Conservation (phyloP, 2,329 filamentous ascomycete genomes). For the Pseudogymnoascus sp. region DNA sequence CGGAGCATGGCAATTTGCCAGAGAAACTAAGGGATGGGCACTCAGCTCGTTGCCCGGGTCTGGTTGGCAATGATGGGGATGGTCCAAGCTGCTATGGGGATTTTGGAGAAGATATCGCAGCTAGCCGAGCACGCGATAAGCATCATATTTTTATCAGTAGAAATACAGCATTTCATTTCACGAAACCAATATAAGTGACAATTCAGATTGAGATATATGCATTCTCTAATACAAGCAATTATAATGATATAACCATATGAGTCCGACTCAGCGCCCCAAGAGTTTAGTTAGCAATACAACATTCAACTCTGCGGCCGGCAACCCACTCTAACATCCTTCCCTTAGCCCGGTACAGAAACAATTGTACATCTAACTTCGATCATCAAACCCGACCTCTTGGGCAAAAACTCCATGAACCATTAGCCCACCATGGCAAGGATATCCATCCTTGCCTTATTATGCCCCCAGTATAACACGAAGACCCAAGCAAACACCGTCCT, state of each 20-base stretch:
- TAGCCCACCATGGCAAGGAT: neutral
- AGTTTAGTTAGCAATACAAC: neutral
- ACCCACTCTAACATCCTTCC: neutral
- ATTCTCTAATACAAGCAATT: conserved; percentile 2
- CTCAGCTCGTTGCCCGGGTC: neutral
- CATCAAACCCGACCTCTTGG: neutral
- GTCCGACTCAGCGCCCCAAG: neutral
- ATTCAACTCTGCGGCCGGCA: neutral
- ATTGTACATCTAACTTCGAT: conserved; percentile 3
- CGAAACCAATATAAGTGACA: neutral
- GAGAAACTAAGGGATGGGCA: neutral
- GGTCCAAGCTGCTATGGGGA: neutral
- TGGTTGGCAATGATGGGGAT: neutral
- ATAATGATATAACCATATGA: neutral
- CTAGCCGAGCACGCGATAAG: conserved; percentile 2
- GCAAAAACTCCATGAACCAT: neutral
- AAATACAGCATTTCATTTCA: neutral
- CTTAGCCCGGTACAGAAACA: neutral
- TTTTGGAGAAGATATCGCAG: neutral
- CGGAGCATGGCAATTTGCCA: neutral
- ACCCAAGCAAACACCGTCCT: neutral
- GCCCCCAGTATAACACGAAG: neutral
- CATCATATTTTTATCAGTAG: neutral
- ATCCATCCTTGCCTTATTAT: conserved; percentile 2
- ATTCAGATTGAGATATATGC: neutral